Conservation (phyloP, 257 asterid species). For the Rehmannia glutinosa region DNA sequence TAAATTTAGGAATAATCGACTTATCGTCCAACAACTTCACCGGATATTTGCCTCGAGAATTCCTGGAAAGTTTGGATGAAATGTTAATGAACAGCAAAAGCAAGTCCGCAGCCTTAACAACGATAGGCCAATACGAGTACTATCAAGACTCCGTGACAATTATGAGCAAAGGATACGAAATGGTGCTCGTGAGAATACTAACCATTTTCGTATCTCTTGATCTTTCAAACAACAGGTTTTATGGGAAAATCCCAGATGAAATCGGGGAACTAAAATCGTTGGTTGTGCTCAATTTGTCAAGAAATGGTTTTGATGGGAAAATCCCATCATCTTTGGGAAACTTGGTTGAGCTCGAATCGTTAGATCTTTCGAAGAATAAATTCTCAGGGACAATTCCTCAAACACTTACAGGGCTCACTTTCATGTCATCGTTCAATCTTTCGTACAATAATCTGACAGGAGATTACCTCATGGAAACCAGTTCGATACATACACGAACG, state of each 20-base stretch:
- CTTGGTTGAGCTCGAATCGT: conserved; percentile 22
- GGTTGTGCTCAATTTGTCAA: conserved; percentile 22
- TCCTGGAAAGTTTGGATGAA: conserved; percentile 20
- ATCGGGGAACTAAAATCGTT: conserved; percentile 21
- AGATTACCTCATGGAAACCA: conserved; percentile 18
- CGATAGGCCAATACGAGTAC: conserved; percentile 26
- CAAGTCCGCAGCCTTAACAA: conserved; percentile 17
- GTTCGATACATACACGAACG: conserved; percentile 16
- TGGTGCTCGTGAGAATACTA: conserved; percentile 24
- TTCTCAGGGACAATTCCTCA: conserved; percentile 19
- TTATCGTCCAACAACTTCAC: conserved; percentile 22
- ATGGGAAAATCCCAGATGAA: conserved; percentile 18
- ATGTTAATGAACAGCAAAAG: conserved; percentile 16
- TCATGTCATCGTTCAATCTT: conserved; percentile 13
- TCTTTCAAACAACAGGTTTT: conserved; percentile 27
- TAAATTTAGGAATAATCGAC: conserved; percentile 21
- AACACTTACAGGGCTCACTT: conserved; percentile 23
- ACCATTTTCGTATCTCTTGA: conserved; percentile 28
- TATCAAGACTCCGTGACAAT: conserved; percentile 26
- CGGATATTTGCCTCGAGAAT: conserved; percentile 15
- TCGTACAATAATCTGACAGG: conserved; percentile 23
- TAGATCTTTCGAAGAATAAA: conserved; percentile 21
- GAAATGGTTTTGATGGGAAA: conserved; percentile 16
- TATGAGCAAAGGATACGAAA: conserved; percentile 24
- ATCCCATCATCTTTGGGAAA: conserved; percentile 14